Base-by-base conservation (phyloP, 768 basidiomycete genomes). In the Saitozyma sp. region DNA sequence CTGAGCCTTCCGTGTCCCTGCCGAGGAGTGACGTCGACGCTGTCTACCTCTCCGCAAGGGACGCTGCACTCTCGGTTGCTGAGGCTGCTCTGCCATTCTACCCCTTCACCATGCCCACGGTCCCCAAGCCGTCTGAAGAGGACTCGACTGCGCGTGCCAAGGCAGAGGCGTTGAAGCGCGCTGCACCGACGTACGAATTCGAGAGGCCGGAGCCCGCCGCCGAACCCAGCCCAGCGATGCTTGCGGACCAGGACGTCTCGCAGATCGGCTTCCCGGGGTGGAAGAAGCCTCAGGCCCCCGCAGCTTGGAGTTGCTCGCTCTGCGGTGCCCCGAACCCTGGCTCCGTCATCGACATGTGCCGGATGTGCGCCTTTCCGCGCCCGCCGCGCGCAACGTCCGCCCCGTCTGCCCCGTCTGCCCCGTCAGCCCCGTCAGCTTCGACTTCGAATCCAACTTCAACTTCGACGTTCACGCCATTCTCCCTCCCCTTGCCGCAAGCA, bases 291-390 rank as follows among this genome's bases (percentile, higher is more conserved):
- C 45, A 48, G n/a, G 45, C 37, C 17, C 39, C 19, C 3, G 40
- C 50, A 9, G 1, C 20, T 16, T 90, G 89, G 89, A 84, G 66
- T 10, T 90, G 89, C 71, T 77, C 76, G 0, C 67, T 76, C 3
- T 91, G 89, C 63, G 80, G 78, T 73, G 68, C 83, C 42, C 69
- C 71, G 54, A 84, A 82, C 58, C 73, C 82, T 4, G 78, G 68
- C 3, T 70, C 66, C 20, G 82, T 77, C 14, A 77, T 67, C 53
- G 81, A 82, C 40, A 84, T 84, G 64, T 85, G 85, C 64, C 77
- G 74, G 5, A 60, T 83, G 9, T 85, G 84, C 58, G 84, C 84
- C 29, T 66, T 80, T 1, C 81, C 80, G 0, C 77, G 78, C 5
- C 29, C 29, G 46, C 78, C 76, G 9, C 51, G 37, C 19, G 1